phyloP scores from a whole-genome alignment of 2,329 filamentous ascomycete genomes.

The Trichoderma gracile region DNA sequence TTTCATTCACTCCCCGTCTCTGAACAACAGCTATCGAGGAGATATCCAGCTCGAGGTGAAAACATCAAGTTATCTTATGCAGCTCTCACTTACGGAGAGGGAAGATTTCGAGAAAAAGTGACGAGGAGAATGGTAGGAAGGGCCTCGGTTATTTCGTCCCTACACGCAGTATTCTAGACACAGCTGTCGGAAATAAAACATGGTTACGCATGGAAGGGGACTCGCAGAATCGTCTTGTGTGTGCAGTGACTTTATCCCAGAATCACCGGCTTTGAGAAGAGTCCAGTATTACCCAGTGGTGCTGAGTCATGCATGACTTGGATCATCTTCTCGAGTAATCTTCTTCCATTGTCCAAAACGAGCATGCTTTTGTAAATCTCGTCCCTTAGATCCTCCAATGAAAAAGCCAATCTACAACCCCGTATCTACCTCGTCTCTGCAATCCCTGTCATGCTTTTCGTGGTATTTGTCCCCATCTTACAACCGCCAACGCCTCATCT shows the following conservation, averaged over 20 bases:
- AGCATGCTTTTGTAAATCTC: neutral
- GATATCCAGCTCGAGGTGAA: neutral
- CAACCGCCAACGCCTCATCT: slow-evolving; percentile 1
- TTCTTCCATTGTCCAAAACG: neutral
- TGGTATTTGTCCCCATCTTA: neutral
- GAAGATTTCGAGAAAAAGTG: neutral
- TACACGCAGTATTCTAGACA: neutral
- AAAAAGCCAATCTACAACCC: neutral
- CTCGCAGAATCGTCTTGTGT: neutral
- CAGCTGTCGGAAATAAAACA: neutral
- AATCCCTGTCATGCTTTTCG: neutral
- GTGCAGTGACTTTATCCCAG: neutral
- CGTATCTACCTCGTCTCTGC: neutral
- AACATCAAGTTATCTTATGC: too few species aligned
- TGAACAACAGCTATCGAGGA: neutral
- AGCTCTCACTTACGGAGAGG: too few species aligned
- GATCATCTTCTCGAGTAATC: neutral
- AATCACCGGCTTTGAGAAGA: neutral
- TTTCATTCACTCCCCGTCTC: neutral
- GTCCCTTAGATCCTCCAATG: neutral
- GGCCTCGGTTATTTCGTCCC: neutral
- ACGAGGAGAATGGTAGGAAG: neutral
- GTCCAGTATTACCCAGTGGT: neutral
- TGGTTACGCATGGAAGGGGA: neutral
- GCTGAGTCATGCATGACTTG: neutral